phyloP scores from a whole-genome alignment of 179 eudicot genomes.

The Actinidia polygama region DNA sequence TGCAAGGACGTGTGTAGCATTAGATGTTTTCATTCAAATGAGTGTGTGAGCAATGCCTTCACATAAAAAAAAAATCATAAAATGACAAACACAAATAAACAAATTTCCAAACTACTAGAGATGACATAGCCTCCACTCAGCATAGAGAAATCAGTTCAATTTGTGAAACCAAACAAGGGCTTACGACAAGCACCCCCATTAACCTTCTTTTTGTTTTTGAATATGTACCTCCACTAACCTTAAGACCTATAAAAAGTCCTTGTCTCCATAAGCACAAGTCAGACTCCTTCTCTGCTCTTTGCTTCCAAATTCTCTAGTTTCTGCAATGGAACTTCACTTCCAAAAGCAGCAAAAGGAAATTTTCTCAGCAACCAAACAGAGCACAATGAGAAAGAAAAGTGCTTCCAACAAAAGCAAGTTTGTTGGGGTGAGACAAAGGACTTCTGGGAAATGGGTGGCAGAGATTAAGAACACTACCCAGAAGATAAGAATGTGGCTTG shows the following conservation, averaged over 20 bases:
- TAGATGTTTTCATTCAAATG: too few species aligned
- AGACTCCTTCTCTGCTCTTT: background rate
- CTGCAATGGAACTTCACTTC: slow-evolving; percentile 33
- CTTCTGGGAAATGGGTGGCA: slow-evolving; percentile 53
- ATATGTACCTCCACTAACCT: background rate
- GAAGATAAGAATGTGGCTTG: slow-evolving; percentile 50
- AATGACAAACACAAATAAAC: slow-evolving; percentile 9
- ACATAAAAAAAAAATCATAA: background rate
- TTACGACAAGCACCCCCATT: slow-evolving; percentile 19
- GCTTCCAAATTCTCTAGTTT: background rate
- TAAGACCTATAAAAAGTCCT: slow-evolving; percentile 14
- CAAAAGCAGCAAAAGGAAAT: slow-evolving; percentile 20
- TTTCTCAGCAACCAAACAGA: slow-evolving; percentile 21
- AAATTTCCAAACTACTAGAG: background rate
- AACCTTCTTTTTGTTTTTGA: too few species aligned
- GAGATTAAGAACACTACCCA: slow-evolving; percentile 47
- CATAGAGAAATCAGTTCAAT: slow-evolving; percentile 23
- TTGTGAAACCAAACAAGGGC: slow-evolving; percentile 13
- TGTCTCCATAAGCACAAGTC: background rate
- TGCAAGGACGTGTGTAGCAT: too few species aligned
- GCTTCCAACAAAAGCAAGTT: slow-evolving; percentile 26
- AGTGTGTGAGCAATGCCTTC: too few species aligned
- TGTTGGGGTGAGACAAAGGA: slow-evolving; percentile 46
- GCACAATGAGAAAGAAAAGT: slow-evolving; percentile 12
- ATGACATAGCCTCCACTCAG: slow-evolving; percentile 18